These are phyloP conservation scores for Talaromyces sp. DNA, from an alignment of 2,329 filamentous ascomycete genomes.

Conservation along the genomic window DNA sequence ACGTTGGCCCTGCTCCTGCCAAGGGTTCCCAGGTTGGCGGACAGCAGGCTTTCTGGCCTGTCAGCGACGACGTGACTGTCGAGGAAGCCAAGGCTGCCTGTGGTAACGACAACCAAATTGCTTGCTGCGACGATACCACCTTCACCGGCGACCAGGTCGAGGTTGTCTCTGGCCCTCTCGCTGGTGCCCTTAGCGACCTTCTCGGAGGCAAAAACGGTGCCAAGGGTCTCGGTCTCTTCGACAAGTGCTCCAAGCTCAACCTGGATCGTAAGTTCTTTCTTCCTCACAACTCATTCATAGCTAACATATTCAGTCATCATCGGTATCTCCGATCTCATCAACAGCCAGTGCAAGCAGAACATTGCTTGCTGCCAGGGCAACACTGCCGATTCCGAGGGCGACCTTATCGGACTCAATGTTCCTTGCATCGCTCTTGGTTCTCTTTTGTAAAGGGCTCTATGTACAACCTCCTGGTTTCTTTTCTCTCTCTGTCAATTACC, in stretches of 20 bases:
- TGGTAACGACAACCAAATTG: conserved; percentile 38
- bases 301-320: conserved; percentile 27
- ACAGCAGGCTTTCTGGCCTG: conserved; percentile 33
- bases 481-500: conserved; percentile 3
- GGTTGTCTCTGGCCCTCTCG: conserved; percentile 32
- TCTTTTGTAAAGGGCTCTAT: conserved; percentile 32
- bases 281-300: not conserved
- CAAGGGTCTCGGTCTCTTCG: conserved; percentile 38
- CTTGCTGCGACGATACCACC: conserved; percentile 41
- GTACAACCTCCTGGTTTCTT: conserved; percentile 7
- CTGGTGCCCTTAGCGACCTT: conserved; percentile 34
- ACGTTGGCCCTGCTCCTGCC: conserved; percentile 20
- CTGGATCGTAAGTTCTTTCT: conserved; percentile 28
- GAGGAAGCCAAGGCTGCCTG: conserved; percentile 40
- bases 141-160: conserved; percentile 35
- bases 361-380: conserved; percentile 41
- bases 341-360: conserved; percentile 42
- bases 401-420: conserved; percentile 35
- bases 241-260: conserved; percentile 42
- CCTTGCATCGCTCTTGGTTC: conserved; percentile 40
- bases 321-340: conserved; percentile 34
- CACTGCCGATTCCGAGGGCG: conserved; percentile 29
- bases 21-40: conserved; percentile 26
- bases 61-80: conserved; percentile 32
- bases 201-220: conserved; percentile 34